Conservation (phyloP, 2,329 filamentous ascomycete genomes). For the Epichloe elymi region DNA sequence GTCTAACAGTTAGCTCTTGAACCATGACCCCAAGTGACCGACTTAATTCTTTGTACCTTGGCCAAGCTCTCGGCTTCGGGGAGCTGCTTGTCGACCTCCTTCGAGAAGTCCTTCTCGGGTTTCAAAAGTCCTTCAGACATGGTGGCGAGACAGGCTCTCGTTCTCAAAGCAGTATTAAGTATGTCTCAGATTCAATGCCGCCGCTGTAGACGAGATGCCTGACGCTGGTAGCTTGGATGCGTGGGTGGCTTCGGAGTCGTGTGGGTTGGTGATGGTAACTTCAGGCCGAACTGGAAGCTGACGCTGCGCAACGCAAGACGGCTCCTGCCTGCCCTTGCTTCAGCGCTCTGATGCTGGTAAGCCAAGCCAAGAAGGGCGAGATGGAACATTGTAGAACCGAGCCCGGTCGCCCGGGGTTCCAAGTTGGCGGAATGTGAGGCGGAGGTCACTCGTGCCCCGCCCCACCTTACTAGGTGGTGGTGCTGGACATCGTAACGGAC, state of each 20-base stretch:
- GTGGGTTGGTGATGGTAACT: conserved; percentile 9
- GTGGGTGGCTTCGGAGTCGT: not conserved
- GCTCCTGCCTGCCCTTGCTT: conserved; percentile 21
- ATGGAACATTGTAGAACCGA: conserved; percentile 17
- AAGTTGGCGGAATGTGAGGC: not conserved
- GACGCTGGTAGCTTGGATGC: not conserved
- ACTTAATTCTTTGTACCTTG: conserved; percentile 40
- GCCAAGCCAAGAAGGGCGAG: conserved; percentile 15
- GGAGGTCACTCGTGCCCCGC: too few species aligned
- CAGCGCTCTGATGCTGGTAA: not conserved
- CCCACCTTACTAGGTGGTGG: too few species aligned
- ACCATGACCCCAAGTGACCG: conserved; percentile 21
- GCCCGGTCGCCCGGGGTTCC: not conserved
- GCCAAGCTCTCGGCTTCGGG: conserved; percentile 83
- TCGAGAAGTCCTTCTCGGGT: conserved; percentile 97
- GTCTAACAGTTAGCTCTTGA: conserved; percentile 6
- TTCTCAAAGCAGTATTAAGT: not conserved
- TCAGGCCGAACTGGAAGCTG: conserved; percentile 10
- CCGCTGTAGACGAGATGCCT: not conserved
- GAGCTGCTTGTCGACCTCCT: conserved; percentile 85
- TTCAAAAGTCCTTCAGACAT: conserved; percentile 80
- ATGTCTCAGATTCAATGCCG: not conserved
- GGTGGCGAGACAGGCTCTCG: conserved; percentile 11
- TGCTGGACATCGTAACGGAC: too few species aligned
- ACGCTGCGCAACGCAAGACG: conserved; percentile 19